These are phyloP conservation scores for Babesia gibsoni DNA, from an alignment of 169 alveolate species.

Conservation along the genomic window DNA sequence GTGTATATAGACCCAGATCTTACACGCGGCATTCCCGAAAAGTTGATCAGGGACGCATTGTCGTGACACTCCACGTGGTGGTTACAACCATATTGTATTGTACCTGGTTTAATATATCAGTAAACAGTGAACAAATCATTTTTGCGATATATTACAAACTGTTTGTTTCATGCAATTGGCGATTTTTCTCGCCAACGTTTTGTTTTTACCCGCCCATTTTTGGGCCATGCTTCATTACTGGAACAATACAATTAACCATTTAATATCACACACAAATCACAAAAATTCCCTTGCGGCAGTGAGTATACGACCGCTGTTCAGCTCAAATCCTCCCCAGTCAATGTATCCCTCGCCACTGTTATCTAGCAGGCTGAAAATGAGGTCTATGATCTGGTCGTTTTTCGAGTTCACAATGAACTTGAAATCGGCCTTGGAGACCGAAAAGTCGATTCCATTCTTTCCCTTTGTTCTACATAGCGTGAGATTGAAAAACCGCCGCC, in stretches of 20 bases:
- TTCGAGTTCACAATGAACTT: constrained; percentile 16
- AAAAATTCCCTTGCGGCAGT: constrained; percentile 11
- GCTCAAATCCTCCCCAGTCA: constrained; percentile 32
- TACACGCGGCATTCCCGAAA: constrained; percentile 64
- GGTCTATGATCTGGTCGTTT: constrained; percentile 1
- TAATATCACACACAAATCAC: no score
- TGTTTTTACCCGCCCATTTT: no score
- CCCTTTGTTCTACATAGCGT: constrained; percentile 7
- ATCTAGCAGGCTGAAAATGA: constrained; percentile 25
- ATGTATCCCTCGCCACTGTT: constrained; percentile 6
- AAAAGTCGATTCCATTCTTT: constrained; percentile 14
- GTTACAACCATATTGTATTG: no score
- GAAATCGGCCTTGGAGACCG: constrained; percentile 20
- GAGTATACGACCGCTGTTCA: constrained; percentile 25
- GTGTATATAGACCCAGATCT: constrained; percentile 84
- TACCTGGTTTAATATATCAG: no score
- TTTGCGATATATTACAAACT: no score
- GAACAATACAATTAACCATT: no score
- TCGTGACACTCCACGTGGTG: no score
- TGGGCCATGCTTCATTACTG: no score
- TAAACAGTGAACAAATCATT: no score
- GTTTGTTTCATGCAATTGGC: no score
- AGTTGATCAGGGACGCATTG: not conserved
- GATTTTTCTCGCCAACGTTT: no score
- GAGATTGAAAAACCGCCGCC: constrained; percentile 21